A percentile compares a stretch with the other conserved stretches of the same genome.
Evolutionary conservation across 2,329 filamentous ascomycete genomes (phyloP).

Genomic region (Thermothelomyces thermophilus): DNA sequence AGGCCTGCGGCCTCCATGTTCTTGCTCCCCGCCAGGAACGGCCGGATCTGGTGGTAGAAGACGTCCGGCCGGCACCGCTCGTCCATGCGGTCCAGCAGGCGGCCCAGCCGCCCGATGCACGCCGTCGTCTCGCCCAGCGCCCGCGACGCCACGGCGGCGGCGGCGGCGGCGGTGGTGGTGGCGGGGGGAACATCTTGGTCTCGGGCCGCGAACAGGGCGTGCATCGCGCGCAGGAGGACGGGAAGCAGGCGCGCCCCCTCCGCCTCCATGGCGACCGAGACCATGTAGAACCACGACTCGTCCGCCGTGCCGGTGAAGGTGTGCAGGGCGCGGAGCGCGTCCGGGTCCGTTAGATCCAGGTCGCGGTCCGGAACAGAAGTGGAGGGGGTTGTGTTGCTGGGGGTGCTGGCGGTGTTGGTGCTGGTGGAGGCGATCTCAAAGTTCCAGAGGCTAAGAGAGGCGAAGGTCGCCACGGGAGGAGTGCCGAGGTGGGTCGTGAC

Average conservation of each 20-base stretch:
- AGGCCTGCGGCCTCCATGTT: slow-evolving; percentile 85
- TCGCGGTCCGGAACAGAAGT: too few species aligned
- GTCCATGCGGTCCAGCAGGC: slow-evolving; percentile 74
- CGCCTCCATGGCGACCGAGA: slow-evolving; percentile 87
- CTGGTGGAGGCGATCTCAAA: slow-evolving; percentile 45
- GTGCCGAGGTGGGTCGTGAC: slow-evolving; percentile 70
- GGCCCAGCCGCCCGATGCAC: slow-evolving; percentile 61
- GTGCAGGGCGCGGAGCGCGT: slow-evolving; percentile 63
- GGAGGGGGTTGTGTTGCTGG: too few species aligned
- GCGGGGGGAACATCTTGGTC: too few species aligned
- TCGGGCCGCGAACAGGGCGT: slow-evolving; percentile 60
- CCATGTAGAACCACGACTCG: slow-evolving; percentile 89
- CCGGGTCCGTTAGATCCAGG: slow-evolving; percentile 55
- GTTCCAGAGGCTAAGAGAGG: slow-evolving; percentile 84
- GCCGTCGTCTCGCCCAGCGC: slow-evolving; percentile 49
- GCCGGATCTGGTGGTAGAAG: slow-evolving; percentile 85
- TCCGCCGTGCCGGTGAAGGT: slow-evolving; percentile 86
- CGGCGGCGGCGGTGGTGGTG: slow-evolving; percentile 47
- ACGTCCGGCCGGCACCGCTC: slow-evolving; percentile 79
- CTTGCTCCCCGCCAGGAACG: slow-evolving; percentile 83
- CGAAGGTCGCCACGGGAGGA: slow-evolving; percentile 85
- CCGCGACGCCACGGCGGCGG: slow-evolving; percentile 29
- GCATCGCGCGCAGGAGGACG: slow-evolving; percentile 68
- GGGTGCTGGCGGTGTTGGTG: not conserved
- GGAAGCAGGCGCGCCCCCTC: slow-evolving; percentile 69